Conservation (phyloP, 805 yeast genomes). For the Saccharomycopsis oosterbeekiorum region DNA sequence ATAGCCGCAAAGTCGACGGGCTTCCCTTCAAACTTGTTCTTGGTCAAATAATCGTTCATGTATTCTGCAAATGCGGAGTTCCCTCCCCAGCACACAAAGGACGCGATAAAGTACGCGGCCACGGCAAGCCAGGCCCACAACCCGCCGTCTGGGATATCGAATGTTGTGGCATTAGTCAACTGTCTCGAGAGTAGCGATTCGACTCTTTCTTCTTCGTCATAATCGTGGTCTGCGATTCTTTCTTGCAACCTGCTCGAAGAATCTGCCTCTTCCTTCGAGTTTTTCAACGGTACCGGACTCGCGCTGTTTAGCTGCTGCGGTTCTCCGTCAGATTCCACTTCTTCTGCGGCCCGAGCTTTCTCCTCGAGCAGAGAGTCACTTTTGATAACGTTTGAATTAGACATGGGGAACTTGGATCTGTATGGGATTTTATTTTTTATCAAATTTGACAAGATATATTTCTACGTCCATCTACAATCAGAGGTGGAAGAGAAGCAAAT, state of each 20-base stretch:
- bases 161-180: conserved; percentile 1
- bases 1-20: conserved; percentile 44
- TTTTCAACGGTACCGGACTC: background rate
- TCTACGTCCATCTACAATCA: too few species aligned
- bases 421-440: too few species aligned
- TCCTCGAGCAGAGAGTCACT: background rate
- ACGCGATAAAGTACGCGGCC: conserved; percentile 32
- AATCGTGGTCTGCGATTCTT: background rate
- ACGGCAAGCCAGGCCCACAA: conserved; percentile 40
- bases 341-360: background rate
- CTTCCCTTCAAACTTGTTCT: conserved; percentile 37
- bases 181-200: background rate
- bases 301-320: background rate
- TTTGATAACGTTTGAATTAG: background rate
- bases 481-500: too few species aligned
- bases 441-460: too few species aligned
- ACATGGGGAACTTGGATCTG: background rate
- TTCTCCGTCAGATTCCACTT: background rate
- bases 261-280: background rate
- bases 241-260: background rate
- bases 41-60: conserved; percentile 37
- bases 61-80: conserved; percentile 46
- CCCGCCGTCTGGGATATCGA: conserved; percentile 35
- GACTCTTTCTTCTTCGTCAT: background rate
- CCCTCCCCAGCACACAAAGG: conserved; percentile 46